A percentile compares a stretch with the other conserved stretches of the same genome.
These are phyloP conservation scores for Exidia glandulosa DNA, from an alignment of 768 basidiomycete species.

Conservation along the genomic window DNA sequence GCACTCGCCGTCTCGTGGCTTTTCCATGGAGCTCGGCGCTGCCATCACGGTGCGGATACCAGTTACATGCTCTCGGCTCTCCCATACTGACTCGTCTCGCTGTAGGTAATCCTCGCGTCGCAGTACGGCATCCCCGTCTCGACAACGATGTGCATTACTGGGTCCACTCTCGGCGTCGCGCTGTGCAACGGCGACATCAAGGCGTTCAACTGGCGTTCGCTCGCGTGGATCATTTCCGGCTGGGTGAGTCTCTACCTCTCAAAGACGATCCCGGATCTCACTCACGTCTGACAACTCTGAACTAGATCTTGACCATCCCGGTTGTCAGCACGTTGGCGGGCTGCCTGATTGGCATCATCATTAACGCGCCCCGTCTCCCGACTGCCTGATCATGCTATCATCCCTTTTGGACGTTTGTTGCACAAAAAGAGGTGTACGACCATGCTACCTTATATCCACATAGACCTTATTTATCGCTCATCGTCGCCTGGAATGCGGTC, in stretches of 20 bases:
- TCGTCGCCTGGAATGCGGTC: too few relatives aligned
- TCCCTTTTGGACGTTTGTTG: too few relatives aligned
- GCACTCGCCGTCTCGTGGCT: slow-evolving; percentile 29
- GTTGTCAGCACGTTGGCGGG: slow-evolving; percentile 16
- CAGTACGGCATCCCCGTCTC: slow-evolving; percentile 24
- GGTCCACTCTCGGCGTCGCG: slow-evolving; percentile 24
- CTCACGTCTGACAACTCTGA: not conserved
- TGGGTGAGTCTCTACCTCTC: slow-evolving; percentile 7
- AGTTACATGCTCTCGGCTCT: not conserved
- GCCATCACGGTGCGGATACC: slow-evolving; percentile 20
- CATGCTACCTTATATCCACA: too few relatives aligned
- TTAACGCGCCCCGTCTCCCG: slow-evolving; percentile 19
- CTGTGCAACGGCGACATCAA: slow-evolving; percentile 19
- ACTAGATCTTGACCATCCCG: slow-evolving; percentile 15
- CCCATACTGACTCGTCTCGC: too few relatives aligned
- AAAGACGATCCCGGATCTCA: not conserved
- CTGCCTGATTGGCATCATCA: slow-evolving; percentile 17
- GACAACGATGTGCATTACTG: slow-evolving; percentile 27
- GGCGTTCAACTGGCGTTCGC: slow-evolving; percentile 21
- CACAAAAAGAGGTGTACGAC: too few relatives aligned
- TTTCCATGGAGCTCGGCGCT: slow-evolving; percentile 32
- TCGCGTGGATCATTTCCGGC: slow-evolving; percentile 22
- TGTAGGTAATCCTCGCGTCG: slow-evolving; percentile 24
- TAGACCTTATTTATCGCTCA: too few relatives aligned
- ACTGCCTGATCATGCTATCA: too few relatives aligned